Evolutionary conservation across 1,284 basidiomycete species (phyloP).

Genomic region (Cryptococcus sp.): DNA sequence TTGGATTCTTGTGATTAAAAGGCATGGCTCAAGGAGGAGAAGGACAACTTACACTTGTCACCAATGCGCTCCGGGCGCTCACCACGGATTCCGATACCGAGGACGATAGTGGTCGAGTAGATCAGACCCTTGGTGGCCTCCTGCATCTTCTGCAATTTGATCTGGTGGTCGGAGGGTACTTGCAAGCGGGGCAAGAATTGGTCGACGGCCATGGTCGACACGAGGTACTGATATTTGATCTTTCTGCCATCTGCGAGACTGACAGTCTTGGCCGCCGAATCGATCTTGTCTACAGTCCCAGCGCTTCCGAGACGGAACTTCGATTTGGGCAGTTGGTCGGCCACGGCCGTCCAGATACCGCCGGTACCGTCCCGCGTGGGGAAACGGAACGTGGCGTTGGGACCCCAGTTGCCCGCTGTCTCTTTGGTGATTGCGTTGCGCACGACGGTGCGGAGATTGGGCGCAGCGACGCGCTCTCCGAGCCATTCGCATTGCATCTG

Average conservation of each 20-base stretch:
- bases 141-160: conserved; percentile 42
- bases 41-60: conserved; percentile 54
- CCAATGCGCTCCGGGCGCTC: conserved; percentile 57
- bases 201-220: conserved; percentile 58
- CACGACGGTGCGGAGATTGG: conserved; percentile 57
- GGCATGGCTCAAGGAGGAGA: not conserved
- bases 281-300: conserved; percentile 50
- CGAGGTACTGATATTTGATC: conserved; percentile 56
- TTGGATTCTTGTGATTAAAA: not conserved
- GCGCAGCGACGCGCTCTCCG: conserved; percentile 60
- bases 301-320: conserved; percentile 51
- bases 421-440: conserved; percentile 58
- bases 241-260: conserved; percentile 53
- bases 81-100: conserved; percentile 59
- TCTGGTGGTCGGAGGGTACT: conserved; percentile 5
- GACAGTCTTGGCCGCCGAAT: conserved; percentile 53
- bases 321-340: conserved; percentile 54
- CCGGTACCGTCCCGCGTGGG: conserved; percentile 59
- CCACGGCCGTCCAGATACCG: conserved; percentile 60
- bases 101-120: conserved; percentile 58
- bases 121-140: conserved; percentile 53
- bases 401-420: conserved; percentile 59
- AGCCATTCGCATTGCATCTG: conserved; percentile 62
- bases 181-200: conserved; percentile 49
- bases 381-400: conserved; percentile 60